Conservation (phyloP, 106 monocot genomes). For the Ottelia alismoides region DNA sequence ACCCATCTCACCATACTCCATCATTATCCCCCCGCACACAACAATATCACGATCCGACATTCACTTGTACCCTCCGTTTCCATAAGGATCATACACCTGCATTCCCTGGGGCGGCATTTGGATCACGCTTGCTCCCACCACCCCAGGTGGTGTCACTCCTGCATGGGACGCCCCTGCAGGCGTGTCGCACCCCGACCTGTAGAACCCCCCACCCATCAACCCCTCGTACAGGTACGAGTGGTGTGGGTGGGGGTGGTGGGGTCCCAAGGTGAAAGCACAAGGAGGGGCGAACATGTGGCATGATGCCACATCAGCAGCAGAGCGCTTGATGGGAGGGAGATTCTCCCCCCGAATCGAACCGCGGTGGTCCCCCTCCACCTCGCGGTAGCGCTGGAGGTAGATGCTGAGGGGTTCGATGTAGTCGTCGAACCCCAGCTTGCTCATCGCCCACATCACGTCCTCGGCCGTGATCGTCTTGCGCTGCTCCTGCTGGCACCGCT, state of each 20-base stretch:
- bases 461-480: conserved; percentile 45
- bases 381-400: conserved; percentile 35
- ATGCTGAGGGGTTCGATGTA: conserved; percentile 31
- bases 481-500: conserved; percentile 39
- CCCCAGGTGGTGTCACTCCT: too few species aligned
- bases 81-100: too few species aligned
- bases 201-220: too few species aligned
- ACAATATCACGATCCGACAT: too few species aligned
- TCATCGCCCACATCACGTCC: conserved; percentile 42
- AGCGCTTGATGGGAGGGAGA: conserved; percentile 12
- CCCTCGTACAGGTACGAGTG: too few species aligned
- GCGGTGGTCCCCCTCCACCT: conserved; percentile 33
- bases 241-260: not conserved
- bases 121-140: too few species aligned
- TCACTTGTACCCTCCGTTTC: too few species aligned
- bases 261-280: not conserved
- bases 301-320: conserved; percentile 5
- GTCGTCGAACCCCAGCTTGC: conserved; percentile 38
- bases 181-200: too few species aligned
- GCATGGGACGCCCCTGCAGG: too few species aligned
- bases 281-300: not conserved
- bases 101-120: too few species aligned
- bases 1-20: too few species aligned
- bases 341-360: conserved; percentile 24
- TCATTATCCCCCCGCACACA: too few species aligned